Evolutionary conservation across 192 early-diverging fungal genomes (phyloP), one percentile per base, ranked within the genome.

Genomic region (Podila epigama): DNA sequence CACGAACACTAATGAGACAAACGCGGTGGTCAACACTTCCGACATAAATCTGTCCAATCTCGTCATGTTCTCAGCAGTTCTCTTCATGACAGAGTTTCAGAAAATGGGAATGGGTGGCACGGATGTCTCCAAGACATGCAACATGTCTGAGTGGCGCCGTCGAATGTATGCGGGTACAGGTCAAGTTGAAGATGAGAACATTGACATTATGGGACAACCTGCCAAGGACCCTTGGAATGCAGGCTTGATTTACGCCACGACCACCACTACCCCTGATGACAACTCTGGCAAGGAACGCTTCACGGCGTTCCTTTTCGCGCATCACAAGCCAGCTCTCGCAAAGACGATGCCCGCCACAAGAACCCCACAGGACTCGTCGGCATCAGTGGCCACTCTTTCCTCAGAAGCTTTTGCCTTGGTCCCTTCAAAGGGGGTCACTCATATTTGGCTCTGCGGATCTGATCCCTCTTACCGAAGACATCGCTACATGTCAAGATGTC

Each of bases 381-480:
- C n/a, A 6, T 20, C 15, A 2, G 27, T 37, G 33, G 44, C 44
- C 9, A 50, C 66, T 13, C 18, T 18, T n/a, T n/a, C n/a, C n/a
- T n/a, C n/a, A 11, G 60, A 68, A 32, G 57, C 66, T 11, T 54
- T 64, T 25, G 60, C 40, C 9, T 11, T 68, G 16, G 48, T 61
- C 28, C 0, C 73, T 13, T 54, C 37, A 4, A 51, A 36, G 12
- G 73, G 73, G 4, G 73, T 58, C 4, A 68, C 73, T 1, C 73
- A 77, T 48, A 77, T 77, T 50, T 77, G 73, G 73, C 66, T 77
- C 18, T 77, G 73, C 25, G 73, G 73, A 32, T 77, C 73, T 9
- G 66, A 68, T 42, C 73, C 73, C 1, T 65, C 62, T 33, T 66
- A 68, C 33, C 39, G 73, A 59, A 52, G 73, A 31, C 61, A 64